Conservation (phyloP, 345 rosid species). For the Hibiscus mutabilis region DNA sequence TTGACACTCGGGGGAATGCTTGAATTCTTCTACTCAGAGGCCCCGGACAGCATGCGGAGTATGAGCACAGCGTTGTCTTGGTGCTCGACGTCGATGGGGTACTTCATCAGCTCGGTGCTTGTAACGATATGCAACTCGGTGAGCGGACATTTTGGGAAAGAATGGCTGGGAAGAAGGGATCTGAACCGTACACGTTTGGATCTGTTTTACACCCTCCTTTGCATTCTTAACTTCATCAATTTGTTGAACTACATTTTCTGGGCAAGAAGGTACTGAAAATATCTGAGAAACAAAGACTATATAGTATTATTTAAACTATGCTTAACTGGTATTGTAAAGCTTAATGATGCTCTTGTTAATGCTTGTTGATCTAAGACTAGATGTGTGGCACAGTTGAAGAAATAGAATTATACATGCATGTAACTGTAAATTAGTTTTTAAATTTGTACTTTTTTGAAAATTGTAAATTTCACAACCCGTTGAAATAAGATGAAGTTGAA, state of each 20-base stretch:
- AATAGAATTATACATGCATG: too few species aligned
- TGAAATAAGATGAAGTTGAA: too few species aligned
- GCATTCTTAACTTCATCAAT: slow-evolving; percentile 39
- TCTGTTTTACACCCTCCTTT: slow-evolving; percentile 36
- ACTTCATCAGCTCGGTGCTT: slow-evolving; percentile 40
- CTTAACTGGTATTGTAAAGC: not conserved
- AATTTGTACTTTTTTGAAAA: too few species aligned
- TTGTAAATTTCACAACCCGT: too few species aligned
- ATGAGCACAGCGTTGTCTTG: slow-evolving; percentile 46
- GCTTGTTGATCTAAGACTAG: too few species aligned
- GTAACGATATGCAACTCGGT: slow-evolving; percentile 28
- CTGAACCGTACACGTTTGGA: slow-evolving; percentile 37
- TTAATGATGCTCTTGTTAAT: not conserved
- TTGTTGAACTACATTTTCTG: slow-evolving; percentile 30
- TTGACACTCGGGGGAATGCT: slow-evolving; percentile 58
- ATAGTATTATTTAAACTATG: not conserved
- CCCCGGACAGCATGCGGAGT: slow-evolving; percentile 46
- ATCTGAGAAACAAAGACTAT: not conserved
- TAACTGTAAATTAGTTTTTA: too few species aligned
- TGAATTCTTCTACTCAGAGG: slow-evolving; percentile 53
- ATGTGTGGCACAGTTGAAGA: too few species aligned
- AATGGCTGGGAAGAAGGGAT: slow-evolving; percentile 42
- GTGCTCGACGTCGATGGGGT: slow-evolving; percentile 51
- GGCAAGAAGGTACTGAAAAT: slow-evolving; percentile 24
- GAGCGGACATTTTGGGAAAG: slow-evolving; percentile 18